Base-by-base conservation (phyloP, 208 protist genomes). In the Leishmania martiniquensis region DNA sequence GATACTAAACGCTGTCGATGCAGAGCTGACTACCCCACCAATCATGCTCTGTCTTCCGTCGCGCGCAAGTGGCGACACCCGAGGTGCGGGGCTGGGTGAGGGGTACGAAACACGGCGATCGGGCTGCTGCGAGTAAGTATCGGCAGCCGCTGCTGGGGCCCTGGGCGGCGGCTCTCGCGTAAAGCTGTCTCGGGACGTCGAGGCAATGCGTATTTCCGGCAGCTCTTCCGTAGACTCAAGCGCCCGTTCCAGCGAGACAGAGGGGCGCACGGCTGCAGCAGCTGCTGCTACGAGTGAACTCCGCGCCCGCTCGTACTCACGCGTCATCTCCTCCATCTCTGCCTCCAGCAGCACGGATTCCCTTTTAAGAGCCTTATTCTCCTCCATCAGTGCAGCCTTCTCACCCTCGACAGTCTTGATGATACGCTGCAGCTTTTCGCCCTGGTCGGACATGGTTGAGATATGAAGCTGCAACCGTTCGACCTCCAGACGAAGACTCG, bases 291-390 rank as follows among this genome's bases (percentile, higher is more conserved):
- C 79, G 42, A 83, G 73, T n/a, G 69, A 69, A 32, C 54, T 65
- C 12, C 79, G 68, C 32, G 67, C 74, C 6, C 69, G 75, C 17
- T 52, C 37, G 71, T 84, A 73, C 29, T 84, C 75, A n/a, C 83
- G 78, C 70, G 86, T 81, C 29, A 86, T 77, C 63, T 80, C 83
- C 72, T 69, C 83, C 67, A 91, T 81, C 67, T 94, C 88, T 15
- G 83, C 72, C 69, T 91, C 85, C 32, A 91, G 59, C 32, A 75
- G 73, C 17, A 85, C 82, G 32, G 79, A 60, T 51, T 90, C 87
- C 32, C 80, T 77, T 10, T 84, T 85, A 10, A 92, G 81, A 12
- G 55, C n/a, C 34, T 85, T 73, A 37, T 87, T 86, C 60, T 93
- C 87, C 22, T 63, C 71, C 44, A 52, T 45, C 44, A 90, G 73